These are phyloP conservation scores for Jaapia argillacea DNA, from an alignment of 768 basidiomycete species.

Conservation along the genomic window DNA sequence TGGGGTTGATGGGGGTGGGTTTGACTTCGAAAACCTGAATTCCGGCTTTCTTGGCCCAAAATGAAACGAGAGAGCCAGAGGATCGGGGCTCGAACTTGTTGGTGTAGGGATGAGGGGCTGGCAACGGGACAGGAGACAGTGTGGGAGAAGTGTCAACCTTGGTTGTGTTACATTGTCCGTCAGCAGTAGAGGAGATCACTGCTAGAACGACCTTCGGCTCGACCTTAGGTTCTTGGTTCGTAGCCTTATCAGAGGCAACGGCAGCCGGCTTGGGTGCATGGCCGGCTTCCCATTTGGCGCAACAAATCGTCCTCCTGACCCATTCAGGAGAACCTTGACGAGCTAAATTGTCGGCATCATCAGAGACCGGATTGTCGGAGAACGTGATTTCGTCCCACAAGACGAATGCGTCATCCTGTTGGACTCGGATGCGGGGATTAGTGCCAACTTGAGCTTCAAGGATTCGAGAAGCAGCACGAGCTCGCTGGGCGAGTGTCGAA, in stretches of 20 bases:
- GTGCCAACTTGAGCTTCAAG: constrained; percentile 82
- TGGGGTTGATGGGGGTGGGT: constrained; percentile 17
- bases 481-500: constrained; percentile 65
- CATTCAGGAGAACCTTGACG: constrained; percentile 58
- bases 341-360: constrained; percentile 14
- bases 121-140: constrained; percentile 53
- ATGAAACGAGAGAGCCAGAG: constrained; percentile 47
- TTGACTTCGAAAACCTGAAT: constrained; percentile 47
- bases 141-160: constrained; percentile 6
- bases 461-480: constrained; percentile 80
- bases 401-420: constrained; percentile 74
- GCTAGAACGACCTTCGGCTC: constrained; percentile 54
- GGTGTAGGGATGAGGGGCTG: constrained; percentile 40
- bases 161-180: constrained; percentile 8
- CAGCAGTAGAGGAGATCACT: constrained; percentile 20
- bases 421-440: constrained; percentile 73
- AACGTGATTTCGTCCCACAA: constrained; percentile 69
- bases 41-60: constrained; percentile 60
- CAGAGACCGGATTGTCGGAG: constrained; percentile 13
- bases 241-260: constrained; percentile 5
- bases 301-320: constrained; percentile 78
- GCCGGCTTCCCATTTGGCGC: constrained; percentile 66
- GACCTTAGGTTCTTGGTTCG: constrained; percentile 1
- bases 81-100: constrained; percentile 60
- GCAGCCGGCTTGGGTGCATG: constrained; percentile 28